Evolutionary conservation across 2,329 filamentous ascomycete species (phyloP), one percentile per base, ranked within the genome.

Genomic region (Cadophora sp.): DNA sequence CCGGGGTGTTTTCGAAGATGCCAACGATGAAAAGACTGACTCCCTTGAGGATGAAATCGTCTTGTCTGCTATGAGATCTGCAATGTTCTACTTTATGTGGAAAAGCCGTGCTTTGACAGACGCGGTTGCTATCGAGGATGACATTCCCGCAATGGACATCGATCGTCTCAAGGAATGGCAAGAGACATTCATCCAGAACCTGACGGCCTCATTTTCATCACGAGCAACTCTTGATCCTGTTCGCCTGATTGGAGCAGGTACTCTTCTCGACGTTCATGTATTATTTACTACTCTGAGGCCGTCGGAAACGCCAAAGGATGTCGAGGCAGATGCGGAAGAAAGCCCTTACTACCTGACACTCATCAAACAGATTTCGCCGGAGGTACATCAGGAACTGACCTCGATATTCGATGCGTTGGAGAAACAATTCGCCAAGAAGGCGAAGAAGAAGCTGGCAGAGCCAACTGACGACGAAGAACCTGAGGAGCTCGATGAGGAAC

Each of bases 51-150:
- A 96, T 72, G 89, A 92, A 70, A 83, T 96, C 51, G 89, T 93
- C 7, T 84, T 87, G 1, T 91, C 90, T 73, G 90, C 93, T 36
- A 91, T 96, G 74, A 91, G 91, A 71, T 85, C 89, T 1, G 84
- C 91, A 60, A 85, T 94, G 56, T 93, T 96, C 80, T 98, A 97
- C 80, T 97, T 97, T 77, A 93, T 97, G 88, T 99, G 96, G 96
- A 95, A 96, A 76, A 86, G 91, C 24, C 86, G 88, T 62, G 82
- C 84, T 62, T 75, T 93, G 68, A 82, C 83, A 69, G 81, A 84
- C 63, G 79, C 85, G 18, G 78, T 92, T 43, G 80, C 83, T 18
- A 74, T 79, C 11, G 83, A 83, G 30, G 84, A 87, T 51, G 83
- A 82, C 4, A 84, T 93, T 64, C 75, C 87, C 1, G 83, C 87